A percentile compares a stretch with the other conserved stretches of the same genome.
These are phyloP conservation scores for Leishmania tarentolae DNA, from an alignment of 208 protist species.

Conservation along the genomic window DNA sequence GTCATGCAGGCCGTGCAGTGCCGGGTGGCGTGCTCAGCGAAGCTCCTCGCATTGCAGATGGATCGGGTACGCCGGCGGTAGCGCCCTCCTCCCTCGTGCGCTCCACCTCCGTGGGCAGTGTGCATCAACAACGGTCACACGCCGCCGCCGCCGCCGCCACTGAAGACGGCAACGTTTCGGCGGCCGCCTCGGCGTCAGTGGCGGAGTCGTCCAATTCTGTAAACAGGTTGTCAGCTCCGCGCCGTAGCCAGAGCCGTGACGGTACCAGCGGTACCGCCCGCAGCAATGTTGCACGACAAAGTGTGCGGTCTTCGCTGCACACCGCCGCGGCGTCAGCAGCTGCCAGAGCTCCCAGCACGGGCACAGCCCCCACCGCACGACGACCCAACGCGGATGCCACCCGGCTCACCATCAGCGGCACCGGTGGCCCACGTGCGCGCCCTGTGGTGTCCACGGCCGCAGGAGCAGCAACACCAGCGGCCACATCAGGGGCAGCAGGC, in stretches of 20 bases:
- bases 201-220: background rate
- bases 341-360: background rate
- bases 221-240: background rate
- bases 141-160: background rate
- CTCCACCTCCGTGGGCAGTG: constrained; percentile 4
- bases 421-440: background rate
- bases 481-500: background rate
- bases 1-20: background rate
- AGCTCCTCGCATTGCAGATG: background rate
- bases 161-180: too few relatives aligned
- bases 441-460: constrained; percentile 2
- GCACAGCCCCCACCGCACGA: background rate
- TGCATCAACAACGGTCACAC: background rate
- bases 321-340: background rate
- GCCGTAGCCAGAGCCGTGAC: constrained; percentile 9
- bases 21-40: background rate
- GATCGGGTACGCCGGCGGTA: background rate
- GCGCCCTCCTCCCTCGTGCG: background rate
- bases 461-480: background rate
- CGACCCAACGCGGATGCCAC: background rate
- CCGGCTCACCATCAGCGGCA: background rate
- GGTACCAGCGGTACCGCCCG: background rate
- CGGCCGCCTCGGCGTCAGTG: background rate
- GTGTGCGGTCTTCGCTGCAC: background rate
- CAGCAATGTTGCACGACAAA: too few relatives aligned